phyloP scores from a whole-genome alignment of 306 rosid species.

The Macrotyloma uniflorum region DNA sequence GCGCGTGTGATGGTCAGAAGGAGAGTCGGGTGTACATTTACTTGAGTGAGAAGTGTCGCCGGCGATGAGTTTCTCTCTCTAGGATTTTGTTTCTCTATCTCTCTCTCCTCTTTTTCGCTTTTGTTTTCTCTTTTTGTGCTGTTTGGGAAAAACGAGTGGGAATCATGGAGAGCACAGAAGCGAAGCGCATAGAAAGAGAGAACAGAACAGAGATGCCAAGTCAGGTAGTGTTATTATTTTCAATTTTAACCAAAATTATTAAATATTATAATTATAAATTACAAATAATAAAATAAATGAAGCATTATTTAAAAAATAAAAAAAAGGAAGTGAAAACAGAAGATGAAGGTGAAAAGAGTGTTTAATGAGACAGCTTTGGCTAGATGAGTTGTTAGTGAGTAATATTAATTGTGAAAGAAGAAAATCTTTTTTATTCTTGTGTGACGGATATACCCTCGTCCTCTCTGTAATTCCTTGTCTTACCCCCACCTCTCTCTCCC shows the following conservation, averaged over 20 bases:
- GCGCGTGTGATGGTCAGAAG: background rate
- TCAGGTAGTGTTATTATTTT: constrained; percentile 8
- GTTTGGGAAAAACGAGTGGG: constrained; percentile 62
- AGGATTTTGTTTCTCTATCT: background rate
- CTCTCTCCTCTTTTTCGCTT: background rate
- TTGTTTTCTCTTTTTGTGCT: constrained; percentile 51
- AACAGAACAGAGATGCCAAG: background rate
- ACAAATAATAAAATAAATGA: too few species aligned
- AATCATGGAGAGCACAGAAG: constrained; percentile 53
- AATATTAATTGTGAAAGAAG: background rate
- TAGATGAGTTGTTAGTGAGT: constrained; percentile 27
- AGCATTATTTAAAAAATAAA: background rate
- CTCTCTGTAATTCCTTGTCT: constrained; percentile 12
- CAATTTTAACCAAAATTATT: background rate
- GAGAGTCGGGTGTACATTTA: background rate
- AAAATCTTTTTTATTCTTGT: background rate
- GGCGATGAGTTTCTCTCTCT: constrained; percentile 42
- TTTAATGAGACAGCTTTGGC: constrained; percentile 51
- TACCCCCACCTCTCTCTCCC: too few species aligned
- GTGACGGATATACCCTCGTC: constrained; percentile 49
- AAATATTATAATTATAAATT: background rate
- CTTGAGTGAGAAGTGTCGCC: constrained; percentile 30
- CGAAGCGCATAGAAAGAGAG: constrained; percentile 42
- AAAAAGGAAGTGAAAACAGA: background rate
- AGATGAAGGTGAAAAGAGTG: background rate